These are phyloP conservation scores for Paraphoma chrysanthemicola DNA, from an alignment of 2,329 filamentous ascomycete species.

Conservation along the genomic window DNA sequence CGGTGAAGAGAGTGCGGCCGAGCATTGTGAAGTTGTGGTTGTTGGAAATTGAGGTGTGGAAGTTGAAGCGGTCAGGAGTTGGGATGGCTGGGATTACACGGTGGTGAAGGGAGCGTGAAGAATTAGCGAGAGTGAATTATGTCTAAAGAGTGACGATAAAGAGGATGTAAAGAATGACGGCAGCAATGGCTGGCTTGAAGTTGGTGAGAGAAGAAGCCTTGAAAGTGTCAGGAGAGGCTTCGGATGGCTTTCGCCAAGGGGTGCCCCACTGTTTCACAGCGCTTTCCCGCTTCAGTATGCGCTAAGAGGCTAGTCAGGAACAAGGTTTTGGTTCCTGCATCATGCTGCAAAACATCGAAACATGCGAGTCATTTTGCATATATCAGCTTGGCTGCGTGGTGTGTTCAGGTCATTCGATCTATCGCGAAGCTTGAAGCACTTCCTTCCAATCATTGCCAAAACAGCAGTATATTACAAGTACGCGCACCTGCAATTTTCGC, in stretches of 20 bases:
- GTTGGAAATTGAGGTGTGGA: neutral
- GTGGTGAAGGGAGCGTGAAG: slow-evolving; percentile 8
- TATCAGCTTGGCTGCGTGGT: no score
- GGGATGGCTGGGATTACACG: neutral
- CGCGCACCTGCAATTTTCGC: neutral
- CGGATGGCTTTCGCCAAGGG: neutral
- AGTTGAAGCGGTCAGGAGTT: neutral
- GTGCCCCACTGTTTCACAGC: neutral
- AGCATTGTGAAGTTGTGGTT: slow-evolving; percentile 30
- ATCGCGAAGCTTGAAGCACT: neutral
- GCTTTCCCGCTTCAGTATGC: slow-evolving; percentile 10
- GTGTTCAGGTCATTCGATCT: no score
- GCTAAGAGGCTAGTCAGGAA: slow-evolving; percentile 26
- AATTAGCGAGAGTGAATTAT: slow-evolving; percentile 8
- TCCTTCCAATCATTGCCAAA: neutral
- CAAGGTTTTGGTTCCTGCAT: slow-evolving; percentile 8
- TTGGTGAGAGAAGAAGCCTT: neutral
- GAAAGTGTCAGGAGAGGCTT: neutral
- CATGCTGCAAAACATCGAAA: slow-evolving; percentile 6
- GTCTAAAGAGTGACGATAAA: neutral
- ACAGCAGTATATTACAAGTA: slow-evolving; percentile 14
- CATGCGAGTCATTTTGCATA: slow-evolving; percentile 1
- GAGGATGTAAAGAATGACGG: slow-evolving; percentile 4
- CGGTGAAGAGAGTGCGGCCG: slow-evolving; percentile 34
- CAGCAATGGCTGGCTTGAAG: neutral